Conservation (phyloP, 192 early-diverging fungal genomes). For the Geosiphon pyriformis region DNA sequence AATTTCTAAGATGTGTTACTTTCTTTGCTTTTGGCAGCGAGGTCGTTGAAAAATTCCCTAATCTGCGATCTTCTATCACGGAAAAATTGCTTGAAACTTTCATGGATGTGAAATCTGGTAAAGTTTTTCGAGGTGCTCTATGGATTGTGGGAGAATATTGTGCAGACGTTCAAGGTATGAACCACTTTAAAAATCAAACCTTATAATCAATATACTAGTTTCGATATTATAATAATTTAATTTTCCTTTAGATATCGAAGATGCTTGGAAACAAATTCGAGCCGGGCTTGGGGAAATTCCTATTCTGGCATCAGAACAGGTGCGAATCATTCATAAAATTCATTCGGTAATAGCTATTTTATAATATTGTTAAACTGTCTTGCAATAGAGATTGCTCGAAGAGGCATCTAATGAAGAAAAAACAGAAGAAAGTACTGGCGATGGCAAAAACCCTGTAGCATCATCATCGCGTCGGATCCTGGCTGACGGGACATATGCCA, state of each 20-base stretch:
- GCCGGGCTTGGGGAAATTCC: conserved; percentile 87
- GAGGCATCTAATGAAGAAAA: conserved; percentile 57
- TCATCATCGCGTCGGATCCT: conserved; percentile 72
- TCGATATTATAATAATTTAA: not conserved
- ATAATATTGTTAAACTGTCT: not conserved
- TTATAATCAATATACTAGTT: not conserved
- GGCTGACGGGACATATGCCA: conserved; percentile 96
- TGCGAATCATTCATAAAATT: not conserved
- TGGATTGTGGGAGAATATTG: conserved; percentile 99
- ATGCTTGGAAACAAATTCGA: conserved; percentile 77
- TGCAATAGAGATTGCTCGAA: conserved; percentile 54
- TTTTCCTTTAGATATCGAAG: conserved; percentile 61
- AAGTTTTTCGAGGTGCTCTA: conserved; percentile 92
- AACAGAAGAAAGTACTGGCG: conserved; percentile 30
- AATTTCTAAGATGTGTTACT: not conserved
- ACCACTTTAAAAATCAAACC: no score
- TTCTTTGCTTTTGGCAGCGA: conserved; percentile 43
- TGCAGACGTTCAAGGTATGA: conserved; percentile 47
- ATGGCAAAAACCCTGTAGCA: conserved; percentile 29
- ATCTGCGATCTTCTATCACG: conserved; percentile 77
- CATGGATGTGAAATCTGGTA: conserved; percentile 81
- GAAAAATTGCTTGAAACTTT: conserved; percentile 79
- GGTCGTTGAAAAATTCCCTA: conserved; percentile 95
- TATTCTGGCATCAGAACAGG: conserved; percentile 87
- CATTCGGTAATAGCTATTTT: not conserved